Evolutionary conservation across 169 alveolate genomes (phyloP), one percentile per base, ranked within the genome.

Genomic region (Cryptosporidium sp.): DNA sequence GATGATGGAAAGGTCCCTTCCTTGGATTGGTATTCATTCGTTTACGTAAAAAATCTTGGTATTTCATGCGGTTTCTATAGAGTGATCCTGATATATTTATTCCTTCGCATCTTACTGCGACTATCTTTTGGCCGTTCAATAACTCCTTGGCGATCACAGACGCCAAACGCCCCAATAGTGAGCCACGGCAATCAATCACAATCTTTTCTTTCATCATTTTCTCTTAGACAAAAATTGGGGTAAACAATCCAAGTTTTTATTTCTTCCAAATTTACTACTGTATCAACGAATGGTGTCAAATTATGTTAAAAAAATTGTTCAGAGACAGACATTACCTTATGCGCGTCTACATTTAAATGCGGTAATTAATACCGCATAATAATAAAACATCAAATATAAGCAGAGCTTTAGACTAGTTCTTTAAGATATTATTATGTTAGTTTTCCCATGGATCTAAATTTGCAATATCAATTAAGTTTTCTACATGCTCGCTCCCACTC

Each of bases 141-240:
- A 98, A 95, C 93, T 98, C 99, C 95, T 99, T 99, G 37, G 99
- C 99, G 37, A 99, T 97, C 48, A 96, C 93, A 55, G 99, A 97
- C 26, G 99, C 99, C 85, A 99, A 94, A 91, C 99, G 98, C 65
- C 99, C 99, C 86, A 97, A 85, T 80, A 99, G 92, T 94, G 98
- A 99, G 84, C 99, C 99, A 91, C 97, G 97, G 93, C 99, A 97
- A 93, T 99, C 99, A 71, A 99, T 95, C 58, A 99, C 98, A 59
- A 97, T 92, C 84, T 93, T 96, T 95, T 95, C 93, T 71, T 94
- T 94, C 91, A 93, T 91, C 96, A 95, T 93, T 70, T 87, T 87
- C 48, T 29, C 16, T 8, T 43, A 50, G 33, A 41, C 3, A 67
- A 37, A 23, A 21, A 35, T 45, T 62, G 21, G 43, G 16, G 43